A percentile compares a stretch with the other conserved stretches of the same genome.
These are phyloP conservation scores for Hyaloscypha variabilis DNA, from an alignment of 495 filamentous ascomycete genomes.

Conservation along the genomic window DNA sequence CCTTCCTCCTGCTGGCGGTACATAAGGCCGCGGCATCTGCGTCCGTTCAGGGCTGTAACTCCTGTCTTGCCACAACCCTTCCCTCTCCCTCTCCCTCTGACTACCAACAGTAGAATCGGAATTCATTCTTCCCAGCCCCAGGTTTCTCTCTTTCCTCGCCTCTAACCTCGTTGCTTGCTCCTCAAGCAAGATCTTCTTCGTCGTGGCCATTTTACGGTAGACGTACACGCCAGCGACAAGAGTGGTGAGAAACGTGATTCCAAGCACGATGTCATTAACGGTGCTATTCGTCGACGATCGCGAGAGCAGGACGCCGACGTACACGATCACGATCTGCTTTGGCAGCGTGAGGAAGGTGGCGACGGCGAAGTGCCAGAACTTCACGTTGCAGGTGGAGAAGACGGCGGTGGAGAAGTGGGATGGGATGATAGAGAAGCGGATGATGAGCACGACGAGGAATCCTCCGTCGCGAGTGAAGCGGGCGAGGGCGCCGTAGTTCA, in stretches of 20 bases:
- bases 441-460: conserved; percentile 36
- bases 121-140: neutral
- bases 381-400: conserved; percentile 38
- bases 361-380: conserved; percentile 37
- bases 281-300: conserved; percentile 26
- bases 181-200: conserved; percentile 33
- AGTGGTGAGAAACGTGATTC: conserved; percentile 29
- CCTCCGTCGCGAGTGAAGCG: conserved; percentile 36
- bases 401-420: conserved; percentile 39
- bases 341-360: conserved; percentile 38
- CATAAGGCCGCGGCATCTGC: neutral
- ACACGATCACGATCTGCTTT: conserved; percentile 39
- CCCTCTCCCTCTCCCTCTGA: neutral
- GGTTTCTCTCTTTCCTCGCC: neutral
- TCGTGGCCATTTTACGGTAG: conserved; percentile 33
- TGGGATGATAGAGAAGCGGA: conserved; percentile 39
- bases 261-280: conserved; percentile 35
- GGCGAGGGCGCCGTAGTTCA: conserved; percentile 36
- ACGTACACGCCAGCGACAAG: conserved; percentile 33
- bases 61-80: neutral
- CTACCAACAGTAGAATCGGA: neutral
- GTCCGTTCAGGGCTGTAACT: neutral
- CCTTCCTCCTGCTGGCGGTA: neutral
- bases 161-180: conserved; percentile 30
- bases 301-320: conserved; percentile 37